Base-by-base conservation (phyloP, 768 basidiomycete species). In the Coprinopsis strossmayeri region DNA sequence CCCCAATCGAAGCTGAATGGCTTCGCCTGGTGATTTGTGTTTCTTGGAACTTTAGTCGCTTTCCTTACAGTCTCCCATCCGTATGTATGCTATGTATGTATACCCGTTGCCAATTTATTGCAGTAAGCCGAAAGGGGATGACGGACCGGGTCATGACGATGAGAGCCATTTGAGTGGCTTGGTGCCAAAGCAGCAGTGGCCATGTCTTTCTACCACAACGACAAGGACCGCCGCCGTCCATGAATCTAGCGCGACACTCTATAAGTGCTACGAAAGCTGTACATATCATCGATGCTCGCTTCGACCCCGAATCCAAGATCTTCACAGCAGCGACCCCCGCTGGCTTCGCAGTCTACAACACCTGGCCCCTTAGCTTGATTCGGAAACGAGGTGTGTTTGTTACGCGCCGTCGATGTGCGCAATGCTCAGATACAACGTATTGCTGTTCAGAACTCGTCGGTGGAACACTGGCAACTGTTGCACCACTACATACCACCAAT, bases 211-310 rank as follows among this genome's bases (percentile, higher is more conserved):
- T 50, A 45, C 34, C 28, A 47, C 48, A 2, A 43, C 39, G 34
- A 34, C 49, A 42, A 42, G 40, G 32, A 17, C 49, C 18, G 28
- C 43, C 32, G 20, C 43, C 49, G 57, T 68, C 69, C 69, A 92
- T 92, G 89, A 90, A 92, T 74, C 73, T 91, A 61, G 88, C 82
- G 58, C 81, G 90, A 59, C 86, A 89, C 64, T 82, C 84, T 30
- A 90, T 92, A 69, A 80, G 84, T 52, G 69, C 88, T 20, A 84
- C 87, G 32, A 74, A 69, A 50, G 88, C 88, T 2, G 74, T 88
- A 48, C 79, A 82, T 57, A 78, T 92, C 57, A 73, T 84, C 52
- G 82, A 91, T 68, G 81, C 82, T 50, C 78, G 78, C 53, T 89
- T 92, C 58, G 88, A 91, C 58, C 66, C 82, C n/a, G 86, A 87